Evolutionary conservation across 345 rosid genomes (phyloP).

Genomic region (Triadica sebifera): DNA sequence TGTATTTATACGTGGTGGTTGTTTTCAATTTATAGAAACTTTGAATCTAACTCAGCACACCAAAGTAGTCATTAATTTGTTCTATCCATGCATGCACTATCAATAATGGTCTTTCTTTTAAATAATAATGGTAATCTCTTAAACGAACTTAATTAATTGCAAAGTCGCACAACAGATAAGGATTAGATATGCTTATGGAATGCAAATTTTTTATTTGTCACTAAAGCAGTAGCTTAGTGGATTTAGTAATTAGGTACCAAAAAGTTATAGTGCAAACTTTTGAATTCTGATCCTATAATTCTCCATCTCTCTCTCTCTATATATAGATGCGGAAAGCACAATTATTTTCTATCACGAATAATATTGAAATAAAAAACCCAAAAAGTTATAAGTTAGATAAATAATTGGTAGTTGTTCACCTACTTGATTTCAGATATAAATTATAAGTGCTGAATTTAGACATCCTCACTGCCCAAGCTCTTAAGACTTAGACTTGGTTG

Average conservation of each 20-base stretch:
- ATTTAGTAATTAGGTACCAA: not conserved
- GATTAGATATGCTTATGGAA: not conserved
- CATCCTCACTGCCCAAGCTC: too few species aligned
- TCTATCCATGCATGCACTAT: too few species aligned
- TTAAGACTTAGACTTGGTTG: too few species aligned
- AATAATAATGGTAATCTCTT: too few species aligned
- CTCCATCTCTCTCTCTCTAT: too few species aligned
- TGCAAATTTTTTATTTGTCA: not conserved
- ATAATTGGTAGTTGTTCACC: not conserved
- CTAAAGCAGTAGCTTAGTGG: not conserved
- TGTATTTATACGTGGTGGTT: too few species aligned
- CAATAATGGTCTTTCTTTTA: too few species aligned
- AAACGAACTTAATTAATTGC: not conserved
- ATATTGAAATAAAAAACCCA: too few species aligned
- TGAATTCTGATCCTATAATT: not conserved
- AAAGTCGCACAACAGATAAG: not conserved
- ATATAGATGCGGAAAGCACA: not conserved
- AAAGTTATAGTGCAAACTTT: not conserved
- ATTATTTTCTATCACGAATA: not conserved
- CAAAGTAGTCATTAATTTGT: too few species aligned
- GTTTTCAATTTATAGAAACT: too few species aligned
- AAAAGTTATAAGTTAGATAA: not conserved
- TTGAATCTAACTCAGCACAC: too few species aligned
- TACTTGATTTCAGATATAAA: not conserved
- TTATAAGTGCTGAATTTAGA: not conserved